Evolutionary conservation across 768 basidiomycete species (phyloP), one percentile per base, ranked within the genome.

Genomic region (Suillus tomentosus): DNA sequence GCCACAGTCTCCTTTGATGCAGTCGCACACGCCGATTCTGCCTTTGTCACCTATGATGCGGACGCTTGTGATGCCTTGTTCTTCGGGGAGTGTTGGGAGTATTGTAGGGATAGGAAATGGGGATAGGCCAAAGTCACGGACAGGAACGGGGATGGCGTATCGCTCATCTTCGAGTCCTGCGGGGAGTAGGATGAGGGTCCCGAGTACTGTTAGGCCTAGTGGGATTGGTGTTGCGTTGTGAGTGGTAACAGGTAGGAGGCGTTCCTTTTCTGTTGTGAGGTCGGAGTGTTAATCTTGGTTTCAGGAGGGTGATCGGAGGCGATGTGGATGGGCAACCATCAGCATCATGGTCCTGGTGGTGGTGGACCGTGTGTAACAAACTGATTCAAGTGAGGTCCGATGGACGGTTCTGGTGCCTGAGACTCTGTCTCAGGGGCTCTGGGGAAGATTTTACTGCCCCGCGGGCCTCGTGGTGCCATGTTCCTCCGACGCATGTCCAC

Each of bases 81-180:
- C 42, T 47, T 19, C 54, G 3, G 65, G 51, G 51, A 10, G 27
- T 51, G 15, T 51, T 9, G 50, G 27, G 27, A 31, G 27, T 31
- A 19, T 27, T 6, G 48, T 31, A 17, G 51, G 51, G 17, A 53
- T 31, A 27, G 48, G 48, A 13, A 50, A 50, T 24, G 48, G 58
- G 22, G 74, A 71, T 40, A 75, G 79, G 17, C 85, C 84, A 22
- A 82, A 77, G 66, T 87, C 88, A 11, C 74, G 88, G 36, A 89
- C 84, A 11, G 88, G 88, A 7, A 87, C 88, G 13, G 88, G 88
- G n/a, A 90, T 90, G 88, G 75, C 79, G 43, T 90, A 90, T 69
- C 79, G 84, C 53, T 64, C 63, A 40, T 64, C 63, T 24, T 59
- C 51, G 17, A 54, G 69, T 36, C 60, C 55, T 14, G 56, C 79